These are phyloP conservation scores for Peziza echinospora DNA, from an alignment of 495 filamentous ascomycete genomes.

Conservation along the genomic window DNA sequence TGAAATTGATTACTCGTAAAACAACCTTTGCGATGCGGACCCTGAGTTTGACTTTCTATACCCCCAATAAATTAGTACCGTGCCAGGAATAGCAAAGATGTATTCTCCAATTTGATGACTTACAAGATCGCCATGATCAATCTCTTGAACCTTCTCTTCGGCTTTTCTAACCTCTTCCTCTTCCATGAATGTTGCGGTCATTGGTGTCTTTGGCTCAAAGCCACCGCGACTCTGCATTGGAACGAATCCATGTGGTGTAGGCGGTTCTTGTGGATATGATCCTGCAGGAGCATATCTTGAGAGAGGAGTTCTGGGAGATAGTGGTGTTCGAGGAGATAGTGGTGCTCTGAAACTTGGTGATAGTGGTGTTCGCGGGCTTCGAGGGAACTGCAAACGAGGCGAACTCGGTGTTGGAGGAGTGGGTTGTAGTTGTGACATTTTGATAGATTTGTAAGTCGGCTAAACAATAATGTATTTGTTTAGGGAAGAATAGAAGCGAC, in stretches of 20 bases:
- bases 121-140: conserved; percentile 71
- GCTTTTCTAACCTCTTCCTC: conserved; percentile 63
- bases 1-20: conserved; percentile 83
- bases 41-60: conserved; percentile 72
- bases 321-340: not conserved
- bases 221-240: not conserved
- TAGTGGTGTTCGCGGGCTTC: not conserved
- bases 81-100: too few relatives aligned
- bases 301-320: not conserved
- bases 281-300: not conserved
- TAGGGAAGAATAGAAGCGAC: too few relatives aligned
- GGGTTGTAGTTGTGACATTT: too few relatives aligned
- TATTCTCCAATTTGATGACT: too few relatives aligned
- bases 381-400: not conserved
- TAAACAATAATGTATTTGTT: too few relatives aligned
- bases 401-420: not conserved
- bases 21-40: conserved; percentile 88
- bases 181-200: conserved; percentile 77
- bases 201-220: conserved; percentile 27
- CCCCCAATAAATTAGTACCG: not conserved
- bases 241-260: not conserved
- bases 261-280: not conserved
- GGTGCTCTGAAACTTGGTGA: not conserved
- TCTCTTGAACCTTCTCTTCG: conserved; percentile 55
- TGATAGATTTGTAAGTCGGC: too few relatives aligned